A percentile compares a stretch with the other conserved stretches of the same genome.
Evolutionary conservation across 202 grass and related monocot genomes (phyloP).

Genomic region (Panicum hallii): DNA sequence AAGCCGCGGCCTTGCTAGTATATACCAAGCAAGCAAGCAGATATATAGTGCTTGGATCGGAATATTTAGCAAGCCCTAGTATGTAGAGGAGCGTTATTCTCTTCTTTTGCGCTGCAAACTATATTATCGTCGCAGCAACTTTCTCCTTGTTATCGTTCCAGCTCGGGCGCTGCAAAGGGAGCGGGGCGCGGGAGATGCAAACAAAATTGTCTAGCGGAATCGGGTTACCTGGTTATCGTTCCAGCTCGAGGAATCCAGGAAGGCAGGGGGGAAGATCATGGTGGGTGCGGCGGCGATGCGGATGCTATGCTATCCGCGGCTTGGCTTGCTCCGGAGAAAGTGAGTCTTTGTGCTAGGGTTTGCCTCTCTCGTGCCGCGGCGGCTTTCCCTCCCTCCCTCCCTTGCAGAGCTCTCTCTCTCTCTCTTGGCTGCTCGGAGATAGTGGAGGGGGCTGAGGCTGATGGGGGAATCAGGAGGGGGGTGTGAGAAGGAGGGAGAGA

Average conservation of each 20-base stretch:
- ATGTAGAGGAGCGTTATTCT: conserved; percentile 34
- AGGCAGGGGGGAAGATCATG: conserved; percentile 82
- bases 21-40: conserved; percentile 35
- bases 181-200: conserved; percentile 11
- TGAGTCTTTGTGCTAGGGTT: conserved; percentile 48
- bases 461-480: conserved; percentile 43
- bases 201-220: conserved; percentile 37
- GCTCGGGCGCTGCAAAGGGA: too few relatives aligned
- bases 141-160: too few relatives aligned
- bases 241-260: conserved; percentile 86
- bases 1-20: background rate
- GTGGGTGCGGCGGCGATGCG: conserved; percentile 14
- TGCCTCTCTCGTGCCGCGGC: background rate
- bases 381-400: background rate
- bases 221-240: conserved; percentile 77
- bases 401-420: background rate
- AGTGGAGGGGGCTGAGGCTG: conserved; percentile 47
- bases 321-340: conserved; percentile 36
- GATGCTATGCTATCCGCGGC: background rate
- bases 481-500: background rate
- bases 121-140: conserved; percentile 44
- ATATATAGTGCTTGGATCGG: conserved; percentile 40
- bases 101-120: conserved; percentile 29
- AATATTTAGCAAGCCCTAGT: conserved; percentile 47
- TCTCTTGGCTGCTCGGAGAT: conserved; percentile 54